Conservation (phyloP, 2,329 filamentous ascomycete genomes). For the Pseudovirgaria hyperparasitica region DNA sequence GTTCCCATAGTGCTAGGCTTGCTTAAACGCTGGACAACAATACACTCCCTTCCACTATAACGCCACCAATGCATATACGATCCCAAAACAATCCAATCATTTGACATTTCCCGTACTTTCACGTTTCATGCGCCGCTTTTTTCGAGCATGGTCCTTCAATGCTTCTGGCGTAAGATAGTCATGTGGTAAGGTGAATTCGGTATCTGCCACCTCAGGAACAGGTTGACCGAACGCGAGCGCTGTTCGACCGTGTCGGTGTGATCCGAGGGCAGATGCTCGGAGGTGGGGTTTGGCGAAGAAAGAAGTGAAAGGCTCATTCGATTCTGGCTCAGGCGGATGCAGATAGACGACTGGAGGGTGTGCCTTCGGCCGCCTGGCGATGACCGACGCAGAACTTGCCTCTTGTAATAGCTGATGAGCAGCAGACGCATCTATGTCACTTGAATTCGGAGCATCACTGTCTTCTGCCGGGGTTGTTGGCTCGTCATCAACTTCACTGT, state of each 20-base stretch:
- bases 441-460: constrained; percentile 48
- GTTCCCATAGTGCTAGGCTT: no score
- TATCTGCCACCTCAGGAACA: constrained; percentile 57
- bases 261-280: constrained; percentile 66
- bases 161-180: constrained; percentile 42
- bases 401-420: constrained; percentile 67
- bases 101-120: constrained; percentile 26
- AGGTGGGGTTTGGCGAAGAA: constrained; percentile 75
- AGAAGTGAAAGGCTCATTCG: constrained; percentile 59
- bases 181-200: constrained; percentile 63
- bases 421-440: constrained; percentile 56
- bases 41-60: no score
- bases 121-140: constrained; percentile 47
- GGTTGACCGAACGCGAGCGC: constrained; percentile 70
- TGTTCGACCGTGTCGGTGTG: constrained; percentile 55
- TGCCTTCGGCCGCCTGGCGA: constrained; percentile 11
- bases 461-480: constrained; percentile 20
- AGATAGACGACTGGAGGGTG: constrained; percentile 19
- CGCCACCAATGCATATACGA: no score
- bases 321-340: constrained; percentile 16
- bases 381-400: constrained; percentile 29
- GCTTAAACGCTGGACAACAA: no score
- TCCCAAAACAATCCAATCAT: constrained; percentile 2
- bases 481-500: constrained; percentile 24
- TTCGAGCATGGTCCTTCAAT: constrained; percentile 45